Evolutionary conservation across 2,329 filamentous ascomycete genomes (phyloP).

Genomic region (Fusarium virguliforme): DNA sequence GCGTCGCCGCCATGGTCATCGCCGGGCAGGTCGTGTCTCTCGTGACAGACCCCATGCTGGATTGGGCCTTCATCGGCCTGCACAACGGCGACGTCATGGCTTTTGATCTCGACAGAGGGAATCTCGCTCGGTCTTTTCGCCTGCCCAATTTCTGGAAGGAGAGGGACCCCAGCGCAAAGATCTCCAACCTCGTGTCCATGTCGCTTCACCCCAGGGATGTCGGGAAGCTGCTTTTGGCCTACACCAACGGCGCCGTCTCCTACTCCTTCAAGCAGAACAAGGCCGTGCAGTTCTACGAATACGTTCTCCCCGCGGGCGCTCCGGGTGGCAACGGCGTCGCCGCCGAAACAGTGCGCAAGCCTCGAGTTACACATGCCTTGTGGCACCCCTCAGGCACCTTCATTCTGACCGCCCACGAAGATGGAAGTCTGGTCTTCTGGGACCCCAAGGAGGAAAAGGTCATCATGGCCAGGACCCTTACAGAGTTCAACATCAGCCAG

Average conservation of each 20-base stretch:
- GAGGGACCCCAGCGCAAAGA: constrained; percentile 76
- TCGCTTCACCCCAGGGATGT: constrained; percentile 93
- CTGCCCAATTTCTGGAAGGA: constrained; percentile 91
- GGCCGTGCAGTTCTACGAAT: constrained; percentile 84
- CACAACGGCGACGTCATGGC: constrained; percentile 88
- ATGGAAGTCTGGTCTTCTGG: constrained; percentile 94
- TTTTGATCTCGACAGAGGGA: constrained; percentile 92
- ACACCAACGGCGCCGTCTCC: constrained; percentile 87
- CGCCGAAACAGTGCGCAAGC: constrained; percentile 75
- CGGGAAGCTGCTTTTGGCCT: constrained; percentile 92
- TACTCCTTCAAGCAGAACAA: constrained; percentile 96
- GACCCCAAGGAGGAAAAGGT: constrained; percentile 90
- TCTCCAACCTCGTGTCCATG: constrained; percentile 78
- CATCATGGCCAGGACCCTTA: constrained; percentile 85
- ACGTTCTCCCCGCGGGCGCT: constrained; percentile 84
- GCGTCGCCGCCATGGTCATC: constrained; percentile 79
- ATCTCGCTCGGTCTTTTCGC: constrained; percentile 78
- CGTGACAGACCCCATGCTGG: constrained; percentile 88
- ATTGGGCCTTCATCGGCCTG: constrained; percentile 91
- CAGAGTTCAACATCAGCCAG: constrained; percentile 81
- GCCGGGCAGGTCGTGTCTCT: constrained; percentile 83
- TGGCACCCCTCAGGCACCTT: constrained; percentile 98
- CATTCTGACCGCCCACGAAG: constrained; percentile 88
- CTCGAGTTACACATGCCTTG: constrained; percentile 84
- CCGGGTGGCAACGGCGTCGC: constrained; percentile 83